Base-by-base conservation (phyloP, 106 monocot species). In the Dendrobium chrysotoxum region DNA sequence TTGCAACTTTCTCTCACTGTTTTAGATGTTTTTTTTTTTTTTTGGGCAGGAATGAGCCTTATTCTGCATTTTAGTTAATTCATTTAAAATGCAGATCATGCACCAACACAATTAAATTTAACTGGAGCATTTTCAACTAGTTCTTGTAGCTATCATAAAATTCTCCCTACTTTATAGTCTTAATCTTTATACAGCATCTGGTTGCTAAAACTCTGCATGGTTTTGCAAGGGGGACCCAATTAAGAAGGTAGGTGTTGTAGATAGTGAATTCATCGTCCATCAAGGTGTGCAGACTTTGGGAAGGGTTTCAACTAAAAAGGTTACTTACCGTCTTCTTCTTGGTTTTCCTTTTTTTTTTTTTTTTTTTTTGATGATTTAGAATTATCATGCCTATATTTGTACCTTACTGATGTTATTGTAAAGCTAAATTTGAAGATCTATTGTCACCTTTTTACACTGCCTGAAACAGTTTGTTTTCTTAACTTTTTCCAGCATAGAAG, bases 191-290 rank as follows among this genome's bases (percentile, higher is more conserved):
- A 35, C 35, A 35, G 35, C 35, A 35, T 35, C 35, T 35, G 35
- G 3, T 35, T 35, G 35, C 35, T 35, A 35, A 35, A 35, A 35
- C 35, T 35, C 35, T 35, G 35, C 35, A 35, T 35, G 35, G 35
- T 54, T 65, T 71, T 81, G 89, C 40, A 64, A 95, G 95, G 95
- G 90, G 76, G 86, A 95, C 65, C 90, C 85, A 66, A 90, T 81
- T 72, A 90, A 85, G 78, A 90, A 92, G 71, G 90, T 92, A 41
- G 94, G 94, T 77, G 80, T 94, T 50, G 72, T 94, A 64, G 94
- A 94, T 74, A 88, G 90, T 80, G 88, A 94, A 80, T 94, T 80
- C 77, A 83, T 94, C 28, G 81, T 94, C 66, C 94, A 94, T 85
- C 82, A 83, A 80, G 94, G 92, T 28, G 81, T 94, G 42, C 86